A percentile compares a stretch with the other conserved stretches of the same genome.
These are phyloP conservation scores for Phaeomoniella chlamydospora DNA, from an alignment of 2,329 filamentous ascomycete species.

Conservation along the genomic window DNA sequence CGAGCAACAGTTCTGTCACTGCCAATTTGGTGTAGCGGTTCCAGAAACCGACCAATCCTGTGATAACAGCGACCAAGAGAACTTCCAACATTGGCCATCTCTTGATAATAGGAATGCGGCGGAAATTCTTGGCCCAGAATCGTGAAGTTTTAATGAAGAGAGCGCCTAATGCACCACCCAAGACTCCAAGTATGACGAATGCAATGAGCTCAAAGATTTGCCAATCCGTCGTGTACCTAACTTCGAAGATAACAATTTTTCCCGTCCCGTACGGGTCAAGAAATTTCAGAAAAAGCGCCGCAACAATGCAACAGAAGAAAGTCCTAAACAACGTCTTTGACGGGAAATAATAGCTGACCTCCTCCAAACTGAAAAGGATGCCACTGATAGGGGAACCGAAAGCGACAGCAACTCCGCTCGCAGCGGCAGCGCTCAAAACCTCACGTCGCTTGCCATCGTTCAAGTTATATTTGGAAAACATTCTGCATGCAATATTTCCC, in stretches of 20 bases:
- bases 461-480: constrained; percentile 86
- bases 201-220: constrained; percentile 76
- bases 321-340: constrained; percentile 94
- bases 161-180: constrained; percentile 75
- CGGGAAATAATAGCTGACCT: constrained; percentile 95
- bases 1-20: constrained; percentile 79
- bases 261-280: constrained; percentile 89
- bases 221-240: constrained; percentile 84
- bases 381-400: constrained; percentile 86
- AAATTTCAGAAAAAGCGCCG: constrained; percentile 83
- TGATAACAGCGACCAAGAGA: constrained; percentile 69
- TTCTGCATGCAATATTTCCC: constrained; percentile 83
- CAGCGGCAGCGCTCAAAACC: constrained; percentile 81
- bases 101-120: constrained; percentile 68
- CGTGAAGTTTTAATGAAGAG: constrained; percentile 94
- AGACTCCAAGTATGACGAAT: constrained; percentile 73
- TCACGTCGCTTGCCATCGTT: constrained; percentile 93
- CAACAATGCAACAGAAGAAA: constrained; percentile 91
- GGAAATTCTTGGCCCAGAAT: constrained; percentile 78
- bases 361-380: constrained; percentile 84
- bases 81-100: constrained; percentile 76
- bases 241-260: constrained; percentile 94
- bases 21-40: constrained; percentile 79
- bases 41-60: constrained; percentile 82
- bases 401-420: constrained; percentile 82